Percentiles rank a stretch among this genome's conserved stretches.
phyloP scores from a whole-genome alignment of 257 asterid species.

The Ocimum tenuiflorum region DNA sequence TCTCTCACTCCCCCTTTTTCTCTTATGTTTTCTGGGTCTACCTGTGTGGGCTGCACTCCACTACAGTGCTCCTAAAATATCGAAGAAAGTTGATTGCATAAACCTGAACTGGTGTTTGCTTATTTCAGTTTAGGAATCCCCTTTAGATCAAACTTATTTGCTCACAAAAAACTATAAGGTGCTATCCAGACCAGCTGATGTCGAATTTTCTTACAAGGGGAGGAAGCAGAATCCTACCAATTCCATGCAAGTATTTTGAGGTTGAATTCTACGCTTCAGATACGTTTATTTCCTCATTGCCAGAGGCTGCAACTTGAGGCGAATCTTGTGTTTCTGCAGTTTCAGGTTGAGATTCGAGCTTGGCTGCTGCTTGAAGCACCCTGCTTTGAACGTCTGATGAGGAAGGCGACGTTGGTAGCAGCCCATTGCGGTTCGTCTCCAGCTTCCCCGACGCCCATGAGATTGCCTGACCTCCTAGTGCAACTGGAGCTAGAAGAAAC shows the following conservation, averaged over 20 bases:
- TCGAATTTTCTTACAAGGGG: background rate
- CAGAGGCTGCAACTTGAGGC: slow-evolving; percentile 29
- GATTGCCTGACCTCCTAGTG: slow-evolving; percentile 58
- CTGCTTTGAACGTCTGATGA: slow-evolving; percentile 76
- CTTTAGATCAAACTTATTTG: background rate
- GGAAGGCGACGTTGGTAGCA: slow-evolving; percentile 82
- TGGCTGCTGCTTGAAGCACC: slow-evolving; percentile 94
- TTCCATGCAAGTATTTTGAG: background rate
- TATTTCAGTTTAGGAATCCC: background rate
- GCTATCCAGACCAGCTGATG: background rate
- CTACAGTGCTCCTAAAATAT: background rate
- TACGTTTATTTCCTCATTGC: slow-evolving; percentile 45
- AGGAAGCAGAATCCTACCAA: background rate
- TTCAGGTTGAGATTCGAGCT: slow-evolving; percentile 80
- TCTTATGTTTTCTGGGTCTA: background rate
- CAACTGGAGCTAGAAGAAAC: slow-evolving; percentile 57
- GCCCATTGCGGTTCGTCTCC: slow-evolving; percentile 62
- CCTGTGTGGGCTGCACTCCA: background rate
- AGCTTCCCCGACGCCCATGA: slow-evolving; percentile 69
- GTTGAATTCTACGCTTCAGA: slow-evolving; percentile 53
- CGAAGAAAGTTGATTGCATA: slow-evolving; percentile 9
- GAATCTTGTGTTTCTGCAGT: slow-evolving; percentile 38
- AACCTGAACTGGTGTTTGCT: background rate
- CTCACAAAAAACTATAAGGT: background rate
- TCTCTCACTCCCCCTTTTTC: background rate